These are phyloP conservation scores for Chaetoceros muelleri DNA, from an alignment of 108 stramenopile genomes.

Conservation along the genomic window DNA sequence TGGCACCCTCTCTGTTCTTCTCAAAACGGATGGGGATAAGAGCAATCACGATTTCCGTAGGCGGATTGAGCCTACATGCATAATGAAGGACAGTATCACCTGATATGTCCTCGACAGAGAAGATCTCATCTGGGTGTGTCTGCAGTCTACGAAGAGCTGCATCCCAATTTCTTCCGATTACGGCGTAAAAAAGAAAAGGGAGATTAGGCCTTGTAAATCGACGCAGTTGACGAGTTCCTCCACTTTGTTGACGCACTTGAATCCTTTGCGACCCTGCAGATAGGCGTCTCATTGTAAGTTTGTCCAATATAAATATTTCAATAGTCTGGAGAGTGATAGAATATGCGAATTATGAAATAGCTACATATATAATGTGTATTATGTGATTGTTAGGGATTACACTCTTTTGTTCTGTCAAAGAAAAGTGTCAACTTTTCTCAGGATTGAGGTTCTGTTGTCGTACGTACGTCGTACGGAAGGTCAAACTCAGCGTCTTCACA, in stretches of 20 bases:
- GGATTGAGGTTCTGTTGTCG: no score
- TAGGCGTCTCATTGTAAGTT: neutral
- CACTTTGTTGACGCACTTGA: no score
- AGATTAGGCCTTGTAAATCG: constrained; percentile 3
- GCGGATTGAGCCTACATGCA: constrained; percentile 46
- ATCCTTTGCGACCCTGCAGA: neutral
- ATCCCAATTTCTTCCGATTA: constrained; percentile 18
- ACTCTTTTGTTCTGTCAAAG: no score
- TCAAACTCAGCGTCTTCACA: no score
- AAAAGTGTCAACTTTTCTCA: no score
- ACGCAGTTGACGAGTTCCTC: constrained; percentile 2
- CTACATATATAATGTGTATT: no score
- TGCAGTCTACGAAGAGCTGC: constrained; percentile 16
- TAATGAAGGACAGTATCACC: constrained; percentile 47
- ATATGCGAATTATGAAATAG: no score
- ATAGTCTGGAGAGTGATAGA: no score
- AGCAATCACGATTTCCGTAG: constrained; percentile 32
- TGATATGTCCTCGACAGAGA: constrained; percentile 18
- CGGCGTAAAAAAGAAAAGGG: constrained; percentile 11
- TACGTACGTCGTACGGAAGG: no score
- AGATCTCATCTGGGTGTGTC: constrained; percentile 26
- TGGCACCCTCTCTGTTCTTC: constrained; percentile 17
- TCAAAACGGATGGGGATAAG: constrained; percentile 6
- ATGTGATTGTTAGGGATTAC: no score
- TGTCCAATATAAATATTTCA: no score